Conservation (phyloP, 2,329 filamentous ascomycete genomes). For the Pleoardoris graminearum region DNA sequence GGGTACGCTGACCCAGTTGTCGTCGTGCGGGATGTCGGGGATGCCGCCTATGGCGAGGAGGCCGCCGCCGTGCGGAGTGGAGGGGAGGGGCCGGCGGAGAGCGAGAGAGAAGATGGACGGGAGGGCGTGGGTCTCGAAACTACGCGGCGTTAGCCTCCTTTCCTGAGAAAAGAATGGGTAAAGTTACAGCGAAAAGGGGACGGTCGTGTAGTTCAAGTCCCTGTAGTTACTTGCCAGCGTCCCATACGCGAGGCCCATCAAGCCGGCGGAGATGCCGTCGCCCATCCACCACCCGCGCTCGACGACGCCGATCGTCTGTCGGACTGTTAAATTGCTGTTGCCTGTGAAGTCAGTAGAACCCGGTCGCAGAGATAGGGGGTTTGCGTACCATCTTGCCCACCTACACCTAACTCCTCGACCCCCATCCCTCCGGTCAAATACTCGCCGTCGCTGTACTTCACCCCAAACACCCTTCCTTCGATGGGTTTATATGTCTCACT, state of each 20-base stretch:
- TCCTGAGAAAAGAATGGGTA: not conserved
- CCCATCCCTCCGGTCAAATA: conserved; percentile 27
- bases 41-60: conserved; percentile 39
- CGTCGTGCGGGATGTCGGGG: conserved; percentile 20
- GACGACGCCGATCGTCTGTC: conserved; percentile 34
- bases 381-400: conserved; percentile 5
- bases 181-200: conserved; percentile 30
- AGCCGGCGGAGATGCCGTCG: conserved; percentile 31
- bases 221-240: conserved; percentile 19
- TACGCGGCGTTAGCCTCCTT: not conserved
- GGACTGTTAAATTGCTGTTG: not conserved
- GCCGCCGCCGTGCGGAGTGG: conserved; percentile 21
- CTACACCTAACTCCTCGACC: conserved; percentile 24
- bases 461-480: conserved; percentile 17
- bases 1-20: conserved; percentile 21
- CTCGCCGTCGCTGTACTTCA: conserved; percentile 32
- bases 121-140: conserved; percentile 16
- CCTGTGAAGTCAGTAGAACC: not conserved
- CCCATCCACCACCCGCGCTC: conserved; percentile 34
- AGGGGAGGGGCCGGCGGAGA: conserved; percentile 21
- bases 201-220: conserved; percentile 24
- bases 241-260: conserved; percentile 34
- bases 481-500: conserved; percentile 9
- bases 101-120: conserved; percentile 31
- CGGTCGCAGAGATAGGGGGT: too few species aligned